Evolutionary conservation across 179 eudicot genomes (phyloP), one percentile per base, ranked within the genome.

Genomic region (Nepenthes alata): DNA sequence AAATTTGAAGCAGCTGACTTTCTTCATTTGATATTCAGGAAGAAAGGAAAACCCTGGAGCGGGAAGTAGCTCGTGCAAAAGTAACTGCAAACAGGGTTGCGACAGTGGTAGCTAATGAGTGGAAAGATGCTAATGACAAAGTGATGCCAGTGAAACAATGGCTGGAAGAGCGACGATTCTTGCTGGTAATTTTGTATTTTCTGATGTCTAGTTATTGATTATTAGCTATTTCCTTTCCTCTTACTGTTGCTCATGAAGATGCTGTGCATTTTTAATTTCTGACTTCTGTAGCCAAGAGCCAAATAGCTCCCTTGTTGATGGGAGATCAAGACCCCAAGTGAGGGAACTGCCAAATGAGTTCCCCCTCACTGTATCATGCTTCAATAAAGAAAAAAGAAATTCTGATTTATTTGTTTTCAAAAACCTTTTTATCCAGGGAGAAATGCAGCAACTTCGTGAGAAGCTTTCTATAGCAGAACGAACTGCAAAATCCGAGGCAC

Each of bases 361-460:
- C n/a, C 36, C 7, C 11, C 25, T 37, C 12, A 3, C 44, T 25
- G 37, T 4, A 14, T 39, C 6, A 53, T 3, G 6, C 3, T 7
- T 49, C 3, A 2, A 49, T 13, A 13, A 25, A 25, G 25, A 25
- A 25, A 25, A 25, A 25, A 25, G 25, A 13, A 10, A 14, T n/a
- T 55, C 49, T 48, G 25, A 38, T 72, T 12, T 2, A 36, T 11
- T 37, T 58, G 63, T 35, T 66, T 25, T 64, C 41, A 61, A 15
- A 47, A 61, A 61, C 9, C 53, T 65, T 52, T 60, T 61, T 35
- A 70, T 36, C 67, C 69, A 87, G 96, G 91, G 98, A 61, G 98
- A 91, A 63, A 91, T 91, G 98, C 96, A 80, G 83, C 91, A 84
- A 71, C 77, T 91, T 39, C 79, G 91, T 45, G 98, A 91, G 76